phyloP scores from a whole-genome alignment of 768 basidiomycete genomes.

The Collybiopsis confluens region DNA sequence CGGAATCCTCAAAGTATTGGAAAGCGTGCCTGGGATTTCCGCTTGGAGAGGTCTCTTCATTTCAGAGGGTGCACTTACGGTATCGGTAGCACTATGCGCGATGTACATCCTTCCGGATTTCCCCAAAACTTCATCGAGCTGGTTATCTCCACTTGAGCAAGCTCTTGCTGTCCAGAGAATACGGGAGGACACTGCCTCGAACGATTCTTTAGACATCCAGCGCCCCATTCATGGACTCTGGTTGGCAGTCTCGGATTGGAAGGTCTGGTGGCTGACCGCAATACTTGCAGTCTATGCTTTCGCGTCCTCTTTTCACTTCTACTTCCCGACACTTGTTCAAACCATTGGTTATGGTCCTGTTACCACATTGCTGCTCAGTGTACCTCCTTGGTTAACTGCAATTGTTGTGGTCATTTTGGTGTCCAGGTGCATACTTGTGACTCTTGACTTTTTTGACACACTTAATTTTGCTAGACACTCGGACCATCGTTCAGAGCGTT shows the following conservation, averaged over 20 bases:
- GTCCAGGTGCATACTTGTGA: conserved; percentile 24
- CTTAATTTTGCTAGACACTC: conserved; percentile 47
- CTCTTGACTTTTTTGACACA: background rate
- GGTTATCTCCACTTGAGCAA: conserved; percentile 56
- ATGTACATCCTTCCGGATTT: conserved; percentile 74
- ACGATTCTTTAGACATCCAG: conserved; percentile 13
- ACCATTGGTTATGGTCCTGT: conserved; percentile 50
- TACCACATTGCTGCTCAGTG: conserved; percentile 54
- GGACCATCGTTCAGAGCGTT: conserved; percentile 67
- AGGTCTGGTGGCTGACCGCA: conserved; percentile 57
- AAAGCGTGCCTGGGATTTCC: conserved; percentile 59
- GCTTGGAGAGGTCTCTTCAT: conserved; percentile 83
- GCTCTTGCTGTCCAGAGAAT: conserved; percentile 55
- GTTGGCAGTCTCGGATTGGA: conserved; percentile 55
- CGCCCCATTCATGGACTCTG: conserved; percentile 31
- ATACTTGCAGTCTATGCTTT: conserved; percentile 41
- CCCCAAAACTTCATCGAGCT: conserved; percentile 50
- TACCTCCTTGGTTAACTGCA: conserved; percentile 67
- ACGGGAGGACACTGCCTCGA: conserved; percentile 49
- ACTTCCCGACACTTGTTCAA: conserved; percentile 55
- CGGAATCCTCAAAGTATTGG: conserved; percentile 68
- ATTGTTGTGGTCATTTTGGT: conserved; percentile 50
- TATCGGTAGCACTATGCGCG: conserved; percentile 43
- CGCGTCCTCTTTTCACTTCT: conserved; percentile 51
- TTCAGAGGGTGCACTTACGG: conserved; percentile 58